phyloP scores from a whole-genome alignment of 495 filamentous ascomycete genomes.

The Penicillium steckii region DNA sequence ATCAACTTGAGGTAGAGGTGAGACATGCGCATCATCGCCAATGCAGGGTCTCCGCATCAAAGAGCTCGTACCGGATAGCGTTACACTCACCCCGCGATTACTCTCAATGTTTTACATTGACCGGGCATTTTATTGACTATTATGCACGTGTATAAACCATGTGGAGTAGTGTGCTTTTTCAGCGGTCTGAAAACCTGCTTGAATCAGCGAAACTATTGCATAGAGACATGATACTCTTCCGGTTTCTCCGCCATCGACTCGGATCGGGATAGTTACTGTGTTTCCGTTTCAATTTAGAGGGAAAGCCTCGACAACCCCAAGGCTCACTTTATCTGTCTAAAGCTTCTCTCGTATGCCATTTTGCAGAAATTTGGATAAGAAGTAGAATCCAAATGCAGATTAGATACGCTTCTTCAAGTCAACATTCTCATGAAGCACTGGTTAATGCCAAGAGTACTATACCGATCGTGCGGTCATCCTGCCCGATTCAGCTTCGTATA shows the following conservation, averaged over 20 bases:
- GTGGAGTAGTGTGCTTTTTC: constrained; percentile 6
- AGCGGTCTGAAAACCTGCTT: too few species aligned
- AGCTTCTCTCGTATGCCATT: neutral
- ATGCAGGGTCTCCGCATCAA: constrained; percentile 17
- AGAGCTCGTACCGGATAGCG: constrained; percentile 15
- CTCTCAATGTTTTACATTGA: constrained; percentile 7
- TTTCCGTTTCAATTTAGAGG: too few species aligned
- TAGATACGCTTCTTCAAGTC: neutral
- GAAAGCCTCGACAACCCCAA: too few species aligned
- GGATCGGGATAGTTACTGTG: too few species aligned
- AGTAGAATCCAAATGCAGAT: neutral
- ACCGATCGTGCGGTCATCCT: constrained; percentile 1
- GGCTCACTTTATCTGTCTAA: too few species aligned
- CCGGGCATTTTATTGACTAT: constrained; percentile 9
- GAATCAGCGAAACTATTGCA: too few species aligned
- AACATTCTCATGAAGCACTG: neutral
- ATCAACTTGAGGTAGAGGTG: constrained; percentile 17
- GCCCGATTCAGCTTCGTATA: neutral
- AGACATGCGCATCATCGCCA: constrained; percentile 28
- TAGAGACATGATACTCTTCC: too few species aligned
- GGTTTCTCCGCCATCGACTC: too few species aligned
- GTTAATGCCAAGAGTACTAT: neutral
- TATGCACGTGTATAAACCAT: constrained; percentile 6
- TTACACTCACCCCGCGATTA: constrained; percentile 17
- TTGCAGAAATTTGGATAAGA: neutral